Base-by-base conservation (phyloP, 2,329 filamentous ascomycete species). In the Cercospora beticola region DNA sequence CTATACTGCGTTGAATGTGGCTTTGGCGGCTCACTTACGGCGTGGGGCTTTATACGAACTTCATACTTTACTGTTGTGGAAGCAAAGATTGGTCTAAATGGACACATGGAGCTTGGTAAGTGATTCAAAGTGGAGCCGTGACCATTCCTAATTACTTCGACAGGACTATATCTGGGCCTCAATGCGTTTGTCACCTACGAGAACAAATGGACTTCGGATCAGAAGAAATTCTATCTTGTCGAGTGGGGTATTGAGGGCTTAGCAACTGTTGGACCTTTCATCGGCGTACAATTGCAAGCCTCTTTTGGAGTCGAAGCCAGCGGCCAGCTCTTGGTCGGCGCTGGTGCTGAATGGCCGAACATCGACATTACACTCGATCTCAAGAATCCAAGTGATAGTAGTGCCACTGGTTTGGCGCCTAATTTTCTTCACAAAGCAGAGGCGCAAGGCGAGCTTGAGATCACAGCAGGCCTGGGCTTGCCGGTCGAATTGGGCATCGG, bases 401-500 rank as follows among this genome's bases (percentile, higher is more conserved):
- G 65, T 18, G 30, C 36, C 10, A 16, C 31, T 16, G 49, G 46
- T 23, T 21, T 36, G 62, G 43, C 18, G 12, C 66, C 66, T 28
- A 12, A 30, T 5, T 68, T 68, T 21, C 18, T 16, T 6, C 63
- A 40, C 14, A 43, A 14, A 18, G 33, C 52, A 6, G 62, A 65
- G 26, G 66, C 52, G 14, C 8, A 18, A 18, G 66, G 62, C 9
- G 62, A 68, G 57, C 40, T 68, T 7, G 30, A 30, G 18, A 26
- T 65, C 9, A 56, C 49, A 16, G 66, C 57, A 4, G 28, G 33
- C 16, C 56, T 68, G 12, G 66, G 62, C 33, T 28, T 68, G 18
- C 66, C 66, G n/a, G 46, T 68, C 31, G 56, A 65, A 23, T 18
- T 68, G 5, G 66, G 66, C n/a, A 23, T 68, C 10, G 66, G 46